Conservation (phyloP, 2,329 filamentous ascomycete species). For the Hypomyces rosellus region DNA sequence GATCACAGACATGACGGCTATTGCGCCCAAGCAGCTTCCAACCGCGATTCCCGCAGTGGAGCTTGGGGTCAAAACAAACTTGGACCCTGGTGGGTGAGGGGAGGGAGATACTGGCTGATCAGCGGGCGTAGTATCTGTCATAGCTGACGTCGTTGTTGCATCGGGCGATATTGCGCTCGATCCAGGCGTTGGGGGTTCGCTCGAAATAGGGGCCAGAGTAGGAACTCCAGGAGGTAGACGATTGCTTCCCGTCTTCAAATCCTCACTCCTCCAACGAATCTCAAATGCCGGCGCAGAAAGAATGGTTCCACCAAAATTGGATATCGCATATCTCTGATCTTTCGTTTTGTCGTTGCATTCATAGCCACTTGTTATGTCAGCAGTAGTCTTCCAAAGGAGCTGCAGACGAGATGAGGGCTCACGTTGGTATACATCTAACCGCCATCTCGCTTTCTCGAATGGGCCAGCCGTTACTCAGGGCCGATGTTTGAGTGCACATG, state of each 20-base stretch:
- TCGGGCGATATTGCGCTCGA: background rate
- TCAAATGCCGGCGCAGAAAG: slow-evolving; percentile 25
- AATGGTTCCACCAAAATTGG: slow-evolving; percentile 15
- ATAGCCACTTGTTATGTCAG: slow-evolving; percentile 12
- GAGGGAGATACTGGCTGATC: background rate
- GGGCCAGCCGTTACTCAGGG: slow-evolving; percentile 15
- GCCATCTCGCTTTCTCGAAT: slow-evolving; percentile 20
- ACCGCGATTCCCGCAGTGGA: slow-evolving; percentile 14
- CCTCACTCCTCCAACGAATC: slow-evolving; percentile 21
- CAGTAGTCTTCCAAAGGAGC: background rate
- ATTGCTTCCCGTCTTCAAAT: slow-evolving; percentile 9
- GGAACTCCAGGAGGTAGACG: background rate
- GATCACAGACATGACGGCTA: slow-evolving; percentile 1
- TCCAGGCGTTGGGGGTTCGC: background rate
- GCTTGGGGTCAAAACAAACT: slow-evolving; percentile 2
- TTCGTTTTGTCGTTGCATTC: slow-evolving; percentile 16
- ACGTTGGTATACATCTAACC: slow-evolving; percentile 23
- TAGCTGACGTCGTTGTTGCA: background rate
- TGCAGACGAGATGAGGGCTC: background rate
- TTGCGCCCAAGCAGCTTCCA: slow-evolving; percentile 9
- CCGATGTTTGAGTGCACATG: slow-evolving; percentile 19
- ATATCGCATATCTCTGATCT: slow-evolving; percentile 19
- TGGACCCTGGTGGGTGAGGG: background rate
- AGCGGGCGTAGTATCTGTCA: background rate
- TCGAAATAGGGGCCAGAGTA: background rate